Base-by-base conservation (phyloP, 2,329 filamentous ascomycete genomes). In the Diplocarpon mali region DNA sequence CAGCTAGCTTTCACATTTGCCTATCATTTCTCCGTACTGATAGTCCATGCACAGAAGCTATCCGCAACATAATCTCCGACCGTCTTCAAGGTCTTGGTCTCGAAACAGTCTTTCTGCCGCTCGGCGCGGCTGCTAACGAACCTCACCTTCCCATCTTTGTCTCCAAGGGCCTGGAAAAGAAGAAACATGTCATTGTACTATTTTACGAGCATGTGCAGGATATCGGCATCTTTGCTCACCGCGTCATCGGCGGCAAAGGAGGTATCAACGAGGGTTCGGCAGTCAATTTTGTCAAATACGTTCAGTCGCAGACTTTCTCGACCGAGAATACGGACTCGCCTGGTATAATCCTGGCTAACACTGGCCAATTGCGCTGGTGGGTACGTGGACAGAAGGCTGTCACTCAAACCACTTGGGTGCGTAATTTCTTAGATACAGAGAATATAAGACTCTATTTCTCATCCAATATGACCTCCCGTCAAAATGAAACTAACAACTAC, bases 341-440 rank as follows among this genome's bases (percentile, higher is more conserved):
- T 0, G 83, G 75, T 2, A 66, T 95, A 45, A 65, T 95, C 24
- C 67, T 95, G 20, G 76, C 86, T 37, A 95, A 95, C 60, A 70
- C 78, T 3, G 86, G 85, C 4, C 80, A 93, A 64, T 67, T 85
- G 14, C 69, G 80, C 56, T 95, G 86, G 80, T 85, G 83, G 61
- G 76, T 83, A 34, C 71, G 75, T 41, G 71, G 71, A 1, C 65
- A 71, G 41, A 71, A 73, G 39, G 69, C 78, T 0, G 68, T 94
- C 49, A 83, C 76, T 1, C 60, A 71, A 1, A 58, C 60, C 0
- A 72, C 70, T 2, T 83, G 81, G 20, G 20, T 24, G 20, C 20
- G 20, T 24, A 7, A 24, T 24, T 7, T 7, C 3, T 24, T 4
- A 4, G 20, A 24, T 24, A 24, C 3, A 7, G 20, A 24, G 20